A percentile compares a stretch with the other conserved stretches of the same genome.
These are phyloP conservation scores for Tylopilus sp. DNA, from an alignment of 768 basidiomycete genomes.

Conservation along the genomic window DNA sequence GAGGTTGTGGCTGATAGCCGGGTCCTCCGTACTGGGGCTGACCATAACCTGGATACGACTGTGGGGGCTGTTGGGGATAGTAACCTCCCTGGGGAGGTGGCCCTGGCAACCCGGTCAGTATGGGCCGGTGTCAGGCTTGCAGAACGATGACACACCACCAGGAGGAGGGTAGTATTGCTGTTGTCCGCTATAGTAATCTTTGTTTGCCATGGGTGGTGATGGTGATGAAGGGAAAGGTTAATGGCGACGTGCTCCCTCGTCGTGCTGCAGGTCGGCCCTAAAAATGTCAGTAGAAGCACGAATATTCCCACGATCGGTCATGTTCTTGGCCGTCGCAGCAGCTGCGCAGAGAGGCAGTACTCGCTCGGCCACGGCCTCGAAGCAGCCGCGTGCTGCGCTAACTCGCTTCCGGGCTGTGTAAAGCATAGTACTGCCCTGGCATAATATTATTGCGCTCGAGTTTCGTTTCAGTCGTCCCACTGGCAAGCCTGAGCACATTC, in stretches of 20 bases:
- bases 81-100: slow-evolving; percentile 61
- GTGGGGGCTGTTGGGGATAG: slow-evolving; percentile 72
- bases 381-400: slow-evolving; percentile 12
- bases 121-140: not conserved
- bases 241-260: slow-evolving; percentile 11
- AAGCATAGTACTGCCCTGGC: no score
- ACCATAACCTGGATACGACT: slow-evolving; percentile 53
- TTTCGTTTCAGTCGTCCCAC: slow-evolving; percentile 4
- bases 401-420: not conserved
- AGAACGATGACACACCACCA: slow-evolving; percentile 39
- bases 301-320: slow-evolving; percentile 20
- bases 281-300: slow-evolving; percentile 17
- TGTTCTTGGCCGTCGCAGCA: not conserved
- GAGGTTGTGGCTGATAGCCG: slow-evolving; percentile 56
- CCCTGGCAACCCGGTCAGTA: slow-evolving; percentile 42
- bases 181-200: slow-evolving; percentile 65
- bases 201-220: slow-evolving; percentile 54
- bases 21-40: slow-evolving; percentile 30
- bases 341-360: not conserved
- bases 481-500: slow-evolving; percentile 8
- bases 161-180: slow-evolving; percentile 56
- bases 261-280: slow-evolving; percentile 16
- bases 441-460: not conserved
- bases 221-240: slow-evolving; percentile 16
- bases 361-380: slow-evolving; percentile 18